Base-by-base conservation (phyloP, 805 yeast species). In the Cyberlindnera maclurae region DNA sequence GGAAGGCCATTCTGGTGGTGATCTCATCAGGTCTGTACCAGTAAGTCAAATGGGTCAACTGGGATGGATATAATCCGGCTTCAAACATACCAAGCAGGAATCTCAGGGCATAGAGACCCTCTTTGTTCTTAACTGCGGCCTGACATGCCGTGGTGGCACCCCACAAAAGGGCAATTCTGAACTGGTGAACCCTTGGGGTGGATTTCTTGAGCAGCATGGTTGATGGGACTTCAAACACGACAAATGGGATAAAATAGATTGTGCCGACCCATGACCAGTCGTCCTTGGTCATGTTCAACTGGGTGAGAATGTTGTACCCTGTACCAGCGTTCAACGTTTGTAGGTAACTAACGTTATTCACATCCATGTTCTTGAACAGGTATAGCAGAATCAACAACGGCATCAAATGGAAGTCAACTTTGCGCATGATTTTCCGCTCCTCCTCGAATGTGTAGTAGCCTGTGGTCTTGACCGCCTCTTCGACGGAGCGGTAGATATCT, bases 1-100 rank as follows among this genome's bases (percentile, higher is more conserved):
- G 47, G 30, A 51, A 37, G 3, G 58, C 54, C 33, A 49, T 47
- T 40, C 60, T 48, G n/a, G 44, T 37, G 3, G 50, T 47, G 26
- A 52, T 32, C 36, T 54, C 54, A 24, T 44, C 45, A 15, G 52
- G 49, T 33, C 43, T 45, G 31, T 53, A 50, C 51, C 52, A 55
- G 38, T 47, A 49, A 1, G 54, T 40, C 29, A 57, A 40, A 13
- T 43, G 57, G 36, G 39, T 46, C 45, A 51, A 37, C 15, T 40
- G 34, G 8, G 41, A 44, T 2, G 54, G 51, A 22, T 34, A 46
- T 7, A 43, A 13, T 3, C 52, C 52, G 13, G 49, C 45, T 37
- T 48, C 54, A 33, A 44, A 46, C n/a, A 43, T 24, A 38, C 49
- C 54, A 11, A 50, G 34, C 1, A 41, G 37, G 18, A 50, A 41